Evolutionary conservation across 345 rosid species (phyloP), one percentile per base, ranked within the genome.

Genomic region (Ricinus communis): DNA sequence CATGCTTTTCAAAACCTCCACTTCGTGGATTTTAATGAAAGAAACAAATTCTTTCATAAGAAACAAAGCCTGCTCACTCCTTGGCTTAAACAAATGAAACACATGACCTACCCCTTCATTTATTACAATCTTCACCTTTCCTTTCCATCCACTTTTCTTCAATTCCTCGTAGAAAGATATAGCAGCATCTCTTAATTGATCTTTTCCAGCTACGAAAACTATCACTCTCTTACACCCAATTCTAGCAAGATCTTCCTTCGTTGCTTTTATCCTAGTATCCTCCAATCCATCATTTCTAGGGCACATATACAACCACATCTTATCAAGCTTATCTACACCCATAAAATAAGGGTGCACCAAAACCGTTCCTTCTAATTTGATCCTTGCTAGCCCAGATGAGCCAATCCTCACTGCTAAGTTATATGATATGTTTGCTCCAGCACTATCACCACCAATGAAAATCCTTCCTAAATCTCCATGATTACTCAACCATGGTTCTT

Each of bases 231-330:
- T 41, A 45, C 54, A 55, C 31, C 64, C 76, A 24, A 25, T 47
- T 0, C 10, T 71, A 8, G 27, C 27, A 47, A 71, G 3, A 16
- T 71, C 53, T 36, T 79, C 83, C 1, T 51, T 21, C 2, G 31
- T 49, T 14, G 86, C 88, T 45, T 86, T 80, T 0, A 88, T 9
- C 69, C 47, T 70, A 4, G 83, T 82, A 58, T 86, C 86, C 4
- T 74, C 51, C 6, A 27, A 45, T 22, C 87, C 87, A 0, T 60
- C 43, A 15, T 73, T 78, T 8, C n/a, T 68, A 0, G 87, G 89
- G 30, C 74, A 75, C 11, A 76, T 65, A 0, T 76, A 14, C 54
- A 74, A 19, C 82, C 81, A 83, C 2, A 82, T 0, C 14, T 1
- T 5, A 4, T 45, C 76, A 0, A 73, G 71, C 1, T 25, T 1